Conservation (phyloP, 306 rosid species). For the Cajanus cajan region DNA sequence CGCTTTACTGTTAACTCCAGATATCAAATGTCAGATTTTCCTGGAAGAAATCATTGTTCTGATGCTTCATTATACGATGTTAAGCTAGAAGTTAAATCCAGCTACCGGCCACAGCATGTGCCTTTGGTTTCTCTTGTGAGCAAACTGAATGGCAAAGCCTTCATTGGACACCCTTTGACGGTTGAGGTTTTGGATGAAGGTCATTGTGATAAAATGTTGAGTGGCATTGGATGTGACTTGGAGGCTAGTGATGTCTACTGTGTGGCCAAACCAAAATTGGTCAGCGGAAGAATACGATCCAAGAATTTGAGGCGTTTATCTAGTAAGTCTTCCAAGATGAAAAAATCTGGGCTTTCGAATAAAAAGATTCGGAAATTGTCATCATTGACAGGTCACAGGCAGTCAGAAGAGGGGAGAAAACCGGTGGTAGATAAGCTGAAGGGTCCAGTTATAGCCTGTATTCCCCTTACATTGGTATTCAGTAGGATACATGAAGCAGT, state of each 20-base stretch:
- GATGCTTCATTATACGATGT: conserved; percentile 63
- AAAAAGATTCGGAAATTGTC: conserved; percentile 87
- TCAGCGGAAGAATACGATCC: conserved; percentile 35
- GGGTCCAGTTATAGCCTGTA: conserved; percentile 78
- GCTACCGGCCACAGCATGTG: conserved; percentile 78
- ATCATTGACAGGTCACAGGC: conserved; percentile 67
- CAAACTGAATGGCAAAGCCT: conserved; percentile 80
- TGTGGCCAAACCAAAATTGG: conserved; percentile 32
- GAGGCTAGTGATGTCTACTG: conserved; percentile 34
- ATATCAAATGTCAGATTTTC: conserved; percentile 59
- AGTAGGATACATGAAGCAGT: conserved; percentile 88
- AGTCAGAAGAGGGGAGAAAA: conserved; percentile 56
- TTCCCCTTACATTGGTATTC: conserved; percentile 81
- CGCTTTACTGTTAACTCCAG: conserved; percentile 69
- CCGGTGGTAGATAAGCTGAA: conserved; percentile 58
- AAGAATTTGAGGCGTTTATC: conserved; percentile 38
- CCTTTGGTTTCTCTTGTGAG: conserved; percentile 94
- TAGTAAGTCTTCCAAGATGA: conserved; percentile 51
- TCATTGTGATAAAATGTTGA: conserved; percentile 46
- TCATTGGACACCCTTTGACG: conserved; percentile 86
- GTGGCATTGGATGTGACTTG: conserved; percentile 34
- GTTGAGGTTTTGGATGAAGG: conserved; percentile 72
- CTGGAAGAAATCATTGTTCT: conserved; percentile 43
- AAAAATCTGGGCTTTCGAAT: conserved; percentile 62
- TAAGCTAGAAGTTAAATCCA: conserved; percentile 72